These are phyloP conservation scores for Ophiostoma himal-ulmi DNA, from an alignment of 2,329 filamentous ascomycete genomes.

Conservation along the genomic window DNA sequence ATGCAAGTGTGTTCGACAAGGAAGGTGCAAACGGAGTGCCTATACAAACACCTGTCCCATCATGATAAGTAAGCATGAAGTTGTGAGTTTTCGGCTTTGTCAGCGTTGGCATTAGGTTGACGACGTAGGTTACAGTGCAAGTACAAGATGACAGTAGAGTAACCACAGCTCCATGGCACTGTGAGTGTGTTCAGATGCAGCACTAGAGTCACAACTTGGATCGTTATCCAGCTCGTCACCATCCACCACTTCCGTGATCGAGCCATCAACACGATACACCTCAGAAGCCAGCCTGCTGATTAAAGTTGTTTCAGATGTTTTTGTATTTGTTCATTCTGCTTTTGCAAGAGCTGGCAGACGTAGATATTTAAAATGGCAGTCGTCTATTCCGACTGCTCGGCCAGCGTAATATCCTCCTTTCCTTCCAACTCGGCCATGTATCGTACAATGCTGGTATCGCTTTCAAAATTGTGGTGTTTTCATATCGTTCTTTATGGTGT, in stretches of 20 bases:
- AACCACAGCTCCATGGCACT: neutral
- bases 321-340: constrained; percentile 2
- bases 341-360: neutral
- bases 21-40: constrained; percentile 12
- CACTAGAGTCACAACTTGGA: no score
- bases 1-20: neutral
- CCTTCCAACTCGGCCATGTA: neutral
- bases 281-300: neutral
- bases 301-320: neutral
- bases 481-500: neutral
- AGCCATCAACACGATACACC: neutral
- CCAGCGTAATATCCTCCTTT: neutral
- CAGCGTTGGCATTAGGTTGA: neutral
- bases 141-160: neutral
- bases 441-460: constrained; percentile 13
- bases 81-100: neutral
- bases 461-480: neutral
- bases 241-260: neutral
- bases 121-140: neutral
- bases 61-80: neutral
- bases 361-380: neutral
- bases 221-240: neutral
- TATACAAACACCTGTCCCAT: neutral
- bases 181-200: neutral
- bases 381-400: neutral